Evolutionary conservation across 2,329 filamentous ascomycete genomes (phyloP).

Genomic region (Aphanocladium album): DNA sequence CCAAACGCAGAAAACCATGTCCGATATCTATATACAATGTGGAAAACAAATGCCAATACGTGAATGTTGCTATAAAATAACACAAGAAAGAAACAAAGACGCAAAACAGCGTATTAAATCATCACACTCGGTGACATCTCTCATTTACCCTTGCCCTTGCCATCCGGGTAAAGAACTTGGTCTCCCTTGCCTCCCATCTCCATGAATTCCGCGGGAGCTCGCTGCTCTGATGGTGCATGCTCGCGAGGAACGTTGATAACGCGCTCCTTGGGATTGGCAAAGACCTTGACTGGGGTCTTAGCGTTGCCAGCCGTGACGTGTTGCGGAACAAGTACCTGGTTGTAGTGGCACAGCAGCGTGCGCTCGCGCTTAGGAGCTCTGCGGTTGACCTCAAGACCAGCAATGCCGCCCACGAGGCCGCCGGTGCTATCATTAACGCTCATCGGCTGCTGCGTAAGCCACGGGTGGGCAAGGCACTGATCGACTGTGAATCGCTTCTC

Average conservation of each 20-base stretch:
- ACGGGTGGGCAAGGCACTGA: conserved; percentile 85
- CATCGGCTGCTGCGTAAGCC: conserved; percentile 62
- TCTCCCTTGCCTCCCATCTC: conserved; percentile 84
- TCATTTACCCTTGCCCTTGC: conserved; percentile 22
- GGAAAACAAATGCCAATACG: conserved; percentile 1
- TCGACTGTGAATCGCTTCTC: conserved; percentile 82
- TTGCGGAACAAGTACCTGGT: conserved; percentile 58
- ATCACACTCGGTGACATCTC: conserved; percentile 6
- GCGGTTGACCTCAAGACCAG: conserved; percentile 74
- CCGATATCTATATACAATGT: conserved; percentile 11
- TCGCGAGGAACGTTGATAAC: conserved; percentile 47
- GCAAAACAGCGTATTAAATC: neutral
- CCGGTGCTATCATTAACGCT: conserved; percentile 82
- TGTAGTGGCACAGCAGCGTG: conserved; percentile 77
- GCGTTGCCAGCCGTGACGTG: conserved; percentile 51
- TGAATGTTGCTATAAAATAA: conserved; percentile 1
- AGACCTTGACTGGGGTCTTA: conserved; percentile 64
- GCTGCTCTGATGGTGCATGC: conserved; percentile 59
- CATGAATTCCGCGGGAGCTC: conserved; percentile 72
- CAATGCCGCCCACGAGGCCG: conserved; percentile 82
- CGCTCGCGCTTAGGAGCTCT: conserved; percentile 77
- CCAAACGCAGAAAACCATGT: neutral
- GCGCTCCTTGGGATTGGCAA: conserved; percentile 59
- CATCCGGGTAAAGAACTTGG: conserved; percentile 64
- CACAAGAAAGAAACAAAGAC: neutral